phyloP scores from a whole-genome alignment of 805 yeast species.

The Ogataea dorogensis region DNA sequence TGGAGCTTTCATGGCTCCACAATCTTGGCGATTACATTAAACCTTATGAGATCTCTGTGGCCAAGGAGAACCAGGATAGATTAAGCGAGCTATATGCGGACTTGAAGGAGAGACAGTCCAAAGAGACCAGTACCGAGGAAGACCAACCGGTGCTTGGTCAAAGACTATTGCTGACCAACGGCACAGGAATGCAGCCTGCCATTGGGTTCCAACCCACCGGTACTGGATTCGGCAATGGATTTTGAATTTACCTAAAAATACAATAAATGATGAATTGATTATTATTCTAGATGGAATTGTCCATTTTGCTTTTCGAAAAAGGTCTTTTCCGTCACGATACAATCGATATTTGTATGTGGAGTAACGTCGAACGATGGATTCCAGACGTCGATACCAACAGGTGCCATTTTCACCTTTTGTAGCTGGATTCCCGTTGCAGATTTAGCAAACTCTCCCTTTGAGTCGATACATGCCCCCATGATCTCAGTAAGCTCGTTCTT shows the following conservation, averaged over 20 bases:
- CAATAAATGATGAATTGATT: slow-evolving; percentile 2
- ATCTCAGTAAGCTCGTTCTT: slow-evolving; percentile 73
- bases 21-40: slow-evolving; percentile 78
- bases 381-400: slow-evolving; percentile 85
- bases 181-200: slow-evolving; percentile 43
- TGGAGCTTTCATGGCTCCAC: slow-evolving; percentile 90
- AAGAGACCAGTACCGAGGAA: slow-evolving; percentile 50
- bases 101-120: slow-evolving; percentile 65
- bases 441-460: slow-evolving; percentile 33
- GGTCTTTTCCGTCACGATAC: slow-evolving; percentile 82
- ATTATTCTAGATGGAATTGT: slow-evolving; percentile 36
- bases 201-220: slow-evolving; percentile 72
- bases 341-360: slow-evolving; percentile 77
- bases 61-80: slow-evolving; percentile 72
- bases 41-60: slow-evolving; percentile 86
- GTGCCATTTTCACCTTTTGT: slow-evolving; percentile 72
- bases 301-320: slow-evolving; percentile 53
- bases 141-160: slow-evolving; percentile 52
- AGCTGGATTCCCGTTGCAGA: slow-evolving; percentile 25
- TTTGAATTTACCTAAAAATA: slow-evolving; percentile 11
- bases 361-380: slow-evolving; percentile 97
- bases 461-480: slow-evolving; percentile 59
- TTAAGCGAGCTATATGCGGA: slow-evolving; percentile 66
- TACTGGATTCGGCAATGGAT: slow-evolving; percentile 61
- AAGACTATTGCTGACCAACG: slow-evolving; percentile 81